Conservation (phyloP, 2,329 filamentous ascomycete genomes). For the Fusarium nanum region DNA sequence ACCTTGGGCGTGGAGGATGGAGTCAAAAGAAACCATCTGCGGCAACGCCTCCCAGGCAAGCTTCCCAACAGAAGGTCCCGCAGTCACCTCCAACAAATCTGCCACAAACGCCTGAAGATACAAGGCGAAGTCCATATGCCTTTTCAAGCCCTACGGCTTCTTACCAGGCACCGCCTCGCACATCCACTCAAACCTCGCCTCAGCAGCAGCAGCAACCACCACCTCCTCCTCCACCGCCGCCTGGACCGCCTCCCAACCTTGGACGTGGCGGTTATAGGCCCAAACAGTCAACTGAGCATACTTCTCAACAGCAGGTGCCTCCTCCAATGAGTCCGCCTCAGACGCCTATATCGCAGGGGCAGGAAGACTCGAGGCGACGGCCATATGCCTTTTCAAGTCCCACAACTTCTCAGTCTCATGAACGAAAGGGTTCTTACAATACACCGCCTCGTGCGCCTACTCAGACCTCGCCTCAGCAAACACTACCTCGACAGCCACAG, state of each 20-base stretch:
- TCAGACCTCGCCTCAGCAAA: not conserved
- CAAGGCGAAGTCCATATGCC: not conserved
- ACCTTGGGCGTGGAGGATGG: not conserved
- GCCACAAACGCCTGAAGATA: not conserved
- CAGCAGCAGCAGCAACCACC: too few species aligned
- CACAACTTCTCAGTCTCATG: not conserved
- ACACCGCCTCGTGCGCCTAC: not conserved
- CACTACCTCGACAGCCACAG: not conserved
- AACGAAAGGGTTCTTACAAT: not conserved
- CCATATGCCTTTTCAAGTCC: not conserved
- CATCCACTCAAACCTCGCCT: not conserved
- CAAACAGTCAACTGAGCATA: not conserved
- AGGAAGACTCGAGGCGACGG: not conserved
- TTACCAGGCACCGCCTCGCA: not conserved
- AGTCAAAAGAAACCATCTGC: not conserved
- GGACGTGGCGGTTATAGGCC: too few species aligned
- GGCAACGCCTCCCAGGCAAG: not conserved
- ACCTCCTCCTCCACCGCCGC: not conserved
- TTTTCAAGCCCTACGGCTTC: not conserved
- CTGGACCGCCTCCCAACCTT: conserved; percentile 9
- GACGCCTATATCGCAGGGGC: not conserved
- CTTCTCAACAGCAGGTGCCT: conserved; percentile 2
- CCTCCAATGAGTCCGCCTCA: not conserved
- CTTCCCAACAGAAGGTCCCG: conserved; percentile 1
- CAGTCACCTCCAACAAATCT: not conserved